phyloP scores from a whole-genome alignment of 202 grass and related monocot genomes.

The Zoysia matrella region DNA sequence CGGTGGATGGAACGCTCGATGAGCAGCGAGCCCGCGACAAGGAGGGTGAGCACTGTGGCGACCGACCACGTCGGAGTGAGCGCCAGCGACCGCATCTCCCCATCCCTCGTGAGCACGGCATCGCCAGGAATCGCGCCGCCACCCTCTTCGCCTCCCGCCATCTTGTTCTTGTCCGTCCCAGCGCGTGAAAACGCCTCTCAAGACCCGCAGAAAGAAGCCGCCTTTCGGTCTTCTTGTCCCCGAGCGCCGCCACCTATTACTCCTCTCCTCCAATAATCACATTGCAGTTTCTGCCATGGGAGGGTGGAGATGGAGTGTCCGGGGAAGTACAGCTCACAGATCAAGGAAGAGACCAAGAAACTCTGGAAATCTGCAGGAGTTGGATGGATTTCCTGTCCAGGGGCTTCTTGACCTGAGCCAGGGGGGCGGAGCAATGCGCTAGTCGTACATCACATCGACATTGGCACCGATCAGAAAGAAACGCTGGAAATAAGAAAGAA shows the following conservation, averaged over 20 bases:
- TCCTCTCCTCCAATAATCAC: not conserved
- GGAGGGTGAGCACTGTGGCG: constrained; percentile 85
- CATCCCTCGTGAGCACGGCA: not conserved
- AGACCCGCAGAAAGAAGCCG: not conserved
- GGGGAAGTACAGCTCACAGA: constrained; percentile 10
- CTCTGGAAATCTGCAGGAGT: not conserved
- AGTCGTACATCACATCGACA: constrained; percentile 30
- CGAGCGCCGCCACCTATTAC: too few relatives aligned
- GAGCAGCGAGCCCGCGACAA: constrained; percentile 83
- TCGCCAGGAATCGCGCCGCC: constrained; percentile 58
- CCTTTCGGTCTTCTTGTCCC: not conserved
- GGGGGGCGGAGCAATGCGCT: not conserved
- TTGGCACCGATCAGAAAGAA: constrained; percentile 4
- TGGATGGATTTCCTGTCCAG: too few relatives aligned
- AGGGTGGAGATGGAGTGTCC: too few relatives aligned
- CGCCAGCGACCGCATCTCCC: constrained; percentile 77
- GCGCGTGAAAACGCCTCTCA: too few relatives aligned
- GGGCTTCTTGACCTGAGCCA: not conserved
- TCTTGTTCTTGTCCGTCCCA: not conserved
- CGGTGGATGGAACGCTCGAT: constrained; percentile 96
- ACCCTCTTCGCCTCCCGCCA: constrained; percentile 46
- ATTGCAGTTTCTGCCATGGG: too few relatives aligned
- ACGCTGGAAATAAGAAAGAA: constrained; percentile 25
- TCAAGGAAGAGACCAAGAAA: not conserved
- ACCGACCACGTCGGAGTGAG: constrained; percentile 98